phyloP scores from a whole-genome alignment of 2,329 filamentous ascomycete genomes.

The Fusarium longipes region DNA sequence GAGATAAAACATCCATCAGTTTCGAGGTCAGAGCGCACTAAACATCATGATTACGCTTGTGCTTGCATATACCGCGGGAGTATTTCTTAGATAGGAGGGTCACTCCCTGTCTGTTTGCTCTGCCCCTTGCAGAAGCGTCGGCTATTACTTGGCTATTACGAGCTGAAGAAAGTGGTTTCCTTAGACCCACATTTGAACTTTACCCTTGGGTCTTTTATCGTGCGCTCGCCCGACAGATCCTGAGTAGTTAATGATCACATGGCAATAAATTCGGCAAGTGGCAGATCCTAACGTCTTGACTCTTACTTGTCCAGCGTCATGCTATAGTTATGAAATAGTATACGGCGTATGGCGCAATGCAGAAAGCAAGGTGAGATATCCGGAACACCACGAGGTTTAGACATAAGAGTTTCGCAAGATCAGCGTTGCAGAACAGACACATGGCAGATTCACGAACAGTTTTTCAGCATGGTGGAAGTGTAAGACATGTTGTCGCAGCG shows the following conservation, averaged over 20 bases:
- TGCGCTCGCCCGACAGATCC: conserved; percentile 12
- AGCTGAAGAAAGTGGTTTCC: conserved; percentile 1
- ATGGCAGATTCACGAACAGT: background rate
- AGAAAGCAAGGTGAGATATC: background rate
- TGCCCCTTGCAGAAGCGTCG: conserved; percentile 41
- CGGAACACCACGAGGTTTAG: conserved; percentile 1
- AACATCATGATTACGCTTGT: conserved; percentile 15
- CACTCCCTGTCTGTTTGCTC: background rate
- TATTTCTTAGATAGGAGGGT: background rate
- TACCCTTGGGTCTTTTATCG: conserved; percentile 23
- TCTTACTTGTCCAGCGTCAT: background rate
- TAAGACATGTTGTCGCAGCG: background rate
- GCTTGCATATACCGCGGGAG: conserved; percentile 5
- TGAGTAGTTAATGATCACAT: conserved; percentile 20
- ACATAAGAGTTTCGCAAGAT: background rate
- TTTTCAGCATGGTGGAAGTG: background rate
- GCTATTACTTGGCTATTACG: conserved; percentile 1
- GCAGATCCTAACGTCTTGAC: background rate
- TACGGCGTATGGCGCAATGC: background rate
- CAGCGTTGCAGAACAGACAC: background rate
- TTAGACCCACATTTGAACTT: conserved; percentile 22
- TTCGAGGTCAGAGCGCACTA: conserved; percentile 17
- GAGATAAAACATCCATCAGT: conserved; percentile 1
- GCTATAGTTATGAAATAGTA: background rate
- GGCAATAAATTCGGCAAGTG: conserved; percentile 1